A percentile compares a stretch with the other conserved stretches of the same genome.
Conservation (phyloP, 2,329 filamentous ascomycete genomes). For the Sarocladium brachiariae region DNA sequence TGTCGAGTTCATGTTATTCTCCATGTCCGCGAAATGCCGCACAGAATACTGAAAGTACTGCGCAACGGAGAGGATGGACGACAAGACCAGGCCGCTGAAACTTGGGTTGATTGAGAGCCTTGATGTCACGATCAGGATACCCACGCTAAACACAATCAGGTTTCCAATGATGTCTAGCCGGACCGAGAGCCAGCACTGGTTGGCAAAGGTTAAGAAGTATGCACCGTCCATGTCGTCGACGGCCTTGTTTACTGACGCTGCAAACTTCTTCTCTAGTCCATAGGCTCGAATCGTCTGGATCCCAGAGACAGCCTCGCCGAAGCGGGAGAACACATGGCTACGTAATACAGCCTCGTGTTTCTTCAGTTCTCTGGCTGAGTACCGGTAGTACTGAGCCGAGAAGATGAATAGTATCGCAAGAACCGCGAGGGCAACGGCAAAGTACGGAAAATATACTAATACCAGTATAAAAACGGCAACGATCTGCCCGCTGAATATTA, state of each 20-base stretch:
- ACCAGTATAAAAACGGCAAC: constrained; percentile 66
- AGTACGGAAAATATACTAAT: constrained; percentile 72
- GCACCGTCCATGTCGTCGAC: constrained; percentile 21
- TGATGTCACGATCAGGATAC: not conserved
- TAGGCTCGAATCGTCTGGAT: constrained; percentile 89
- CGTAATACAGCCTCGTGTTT: constrained; percentile 78
- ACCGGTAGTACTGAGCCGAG: constrained; percentile 70
- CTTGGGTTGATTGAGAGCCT: not conserved
- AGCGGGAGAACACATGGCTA: constrained; percentile 85
- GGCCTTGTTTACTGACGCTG: constrained; percentile 11
- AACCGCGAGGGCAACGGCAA: constrained; percentile 71
- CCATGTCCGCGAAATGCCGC: constrained; percentile 28
- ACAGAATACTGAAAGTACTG: constrained; percentile 28
- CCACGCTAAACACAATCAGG: not conserved
- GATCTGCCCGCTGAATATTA: constrained; percentile 67
- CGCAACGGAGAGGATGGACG: not conserved
- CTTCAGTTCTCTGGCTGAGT: constrained; percentile 81
- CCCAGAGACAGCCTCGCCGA: constrained; percentile 80
- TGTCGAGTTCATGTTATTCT: constrained; percentile 34
- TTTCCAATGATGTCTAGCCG: not conserved
- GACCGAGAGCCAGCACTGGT: not conserved
- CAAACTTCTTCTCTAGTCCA: constrained; percentile 77
- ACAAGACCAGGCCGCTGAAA: constrained; percentile 25
- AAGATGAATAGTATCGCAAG: constrained; percentile 57
- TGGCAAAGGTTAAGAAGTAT: not conserved